Percentiles rank a stretch among this genome's conserved stretches.
These are phyloP conservation scores for Niveomyces coronatus DNA, from an alignment of 2,329 filamentous ascomycete species.

Conservation along the genomic window DNA sequence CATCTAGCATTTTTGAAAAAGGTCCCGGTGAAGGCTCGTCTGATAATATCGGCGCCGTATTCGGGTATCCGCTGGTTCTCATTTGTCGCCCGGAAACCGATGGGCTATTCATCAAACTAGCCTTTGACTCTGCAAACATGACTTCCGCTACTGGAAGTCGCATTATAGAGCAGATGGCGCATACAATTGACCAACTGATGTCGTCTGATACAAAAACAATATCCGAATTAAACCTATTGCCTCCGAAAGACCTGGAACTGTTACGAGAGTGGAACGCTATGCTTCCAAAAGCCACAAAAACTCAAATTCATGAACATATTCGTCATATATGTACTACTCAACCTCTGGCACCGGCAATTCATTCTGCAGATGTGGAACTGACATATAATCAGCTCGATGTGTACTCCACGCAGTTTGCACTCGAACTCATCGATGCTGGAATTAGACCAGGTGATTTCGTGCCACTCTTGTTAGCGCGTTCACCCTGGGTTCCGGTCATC, in stretches of 20 bases:
- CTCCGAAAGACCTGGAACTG: slow-evolving; percentile 1
- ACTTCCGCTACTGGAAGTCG: background rate
- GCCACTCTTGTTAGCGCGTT: background rate
- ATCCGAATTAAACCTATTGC: background rate
- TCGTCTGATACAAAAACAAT: slow-evolving; percentile 1
- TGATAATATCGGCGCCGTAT: too few species aligned
- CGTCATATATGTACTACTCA: slow-evolving; percentile 3
- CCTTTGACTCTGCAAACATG: background rate
- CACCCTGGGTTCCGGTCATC: background rate
- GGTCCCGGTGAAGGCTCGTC: background rate
- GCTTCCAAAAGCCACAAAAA: slow-evolving; percentile 1
- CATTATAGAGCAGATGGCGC: slow-evolving; percentile 1
- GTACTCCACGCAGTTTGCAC: slow-evolving; percentile 1
- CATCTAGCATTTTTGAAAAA: slow-evolving; percentile 1
- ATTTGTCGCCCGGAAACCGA: background rate
- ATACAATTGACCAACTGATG: slow-evolving; percentile 3
- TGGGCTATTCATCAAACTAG: background rate
- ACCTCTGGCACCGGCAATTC: slow-evolving; percentile 1
- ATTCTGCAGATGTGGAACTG: slow-evolving; percentile 1
- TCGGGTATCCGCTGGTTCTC: background rate
- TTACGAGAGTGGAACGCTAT: slow-evolving; percentile 1
- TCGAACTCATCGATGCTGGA: background rate
- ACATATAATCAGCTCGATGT: slow-evolving; percentile 1
- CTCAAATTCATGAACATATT: slow-evolving; percentile 2
- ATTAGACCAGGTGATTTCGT: background rate